Base-by-base conservation (phyloP, 257 asterid species). In the Solanum medicagineum region DNA sequence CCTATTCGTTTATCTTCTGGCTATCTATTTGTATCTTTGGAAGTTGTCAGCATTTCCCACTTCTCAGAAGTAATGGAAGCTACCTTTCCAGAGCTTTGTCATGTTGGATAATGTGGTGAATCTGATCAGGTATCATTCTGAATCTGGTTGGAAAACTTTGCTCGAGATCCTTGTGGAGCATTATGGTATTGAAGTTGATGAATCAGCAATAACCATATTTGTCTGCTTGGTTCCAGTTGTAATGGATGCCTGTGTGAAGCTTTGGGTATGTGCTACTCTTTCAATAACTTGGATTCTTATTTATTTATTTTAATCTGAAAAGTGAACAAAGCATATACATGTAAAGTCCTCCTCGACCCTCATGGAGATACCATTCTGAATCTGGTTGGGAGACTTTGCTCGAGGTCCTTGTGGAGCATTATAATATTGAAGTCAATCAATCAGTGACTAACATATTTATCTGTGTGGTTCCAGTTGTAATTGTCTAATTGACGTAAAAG, bases 71-170 rank as follows among this genome's bases (percentile, higher is more conserved):
- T 79, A 79, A 53, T 79, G 62, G 83, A 79, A 79, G 62, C 47
- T 14, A 53, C 17, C 81, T 22, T 75, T 75, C 24, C 16, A 47
- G 62, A 24, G 82, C 15, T 79, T 44, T 44, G 2, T 79, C 65
- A 29, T 53, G 83, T 53, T 53, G 83, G 49, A 53, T 53, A 55
- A 70, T 84, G 81, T 36, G 53, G 81, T 69, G 44, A 63, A 7
- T 51, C 84, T 63, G 80, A 92, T 91, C 93, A 95, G 98, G 88
- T 96, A 96, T 91, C 98, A 96, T 87, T 97, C 98, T 15, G 98
- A 93, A 89, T 93, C 95, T 73, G 98, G 98, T 56, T 95, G 98
- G 98, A 92, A 92, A 89, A 93, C 99, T 73, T 88, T 95, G 90
- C 85, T 93, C 68, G 98, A 95, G 90, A 87, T 95, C 73, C 65